Evolutionary conservation across 352 stramenopile genomes (phyloP), one percentile per base, ranked within the genome.

Genomic region (Halophytophthora polymorphica): DNA sequence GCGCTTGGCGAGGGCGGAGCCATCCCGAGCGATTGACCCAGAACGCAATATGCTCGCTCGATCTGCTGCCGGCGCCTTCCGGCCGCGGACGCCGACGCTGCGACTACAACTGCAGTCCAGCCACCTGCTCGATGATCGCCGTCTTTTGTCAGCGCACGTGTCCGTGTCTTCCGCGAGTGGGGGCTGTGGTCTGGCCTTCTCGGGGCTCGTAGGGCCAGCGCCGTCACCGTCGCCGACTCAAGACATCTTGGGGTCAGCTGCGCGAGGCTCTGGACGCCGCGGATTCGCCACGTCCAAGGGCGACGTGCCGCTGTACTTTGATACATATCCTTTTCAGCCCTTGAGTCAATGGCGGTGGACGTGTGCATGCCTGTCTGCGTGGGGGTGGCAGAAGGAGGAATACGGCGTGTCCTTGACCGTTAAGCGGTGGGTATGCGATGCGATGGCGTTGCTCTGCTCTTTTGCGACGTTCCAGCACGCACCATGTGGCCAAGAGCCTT

Each of bases 401-500:
- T 38, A 10, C 8, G 25, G 25, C 4, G 39, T 31, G 1, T 45
- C 39, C 39, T 45, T 45, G 23, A 45, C 39, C 39, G 23, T 14
- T 1, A 7, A 45, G 39, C 23, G 39, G 39, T 29, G 3, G 39
- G 19, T 7, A 11, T 29, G n/a, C 2, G 15, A 14, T 29, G 18
- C 15, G 6, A 14, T 38, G 33, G 33, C 15, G 11, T n/a, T 17
- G 33, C 33, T 14, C 15, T 38, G 11, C 11, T 17, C 11, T 17
- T 38, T 38, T 38, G 33, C 15, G 13, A 3, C 13, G 13, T 38
- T 7, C 66, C 19, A 50, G 69, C 44, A 86, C 83, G 45, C 81
- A 94, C 53, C 65, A 77, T n/a, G 83, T 94, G 21, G 82, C 90
- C 25, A 79, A 77, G 55, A 83, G 71, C 38, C 58, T 94, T 21